phyloP scores from a whole-genome alignment of 352 stramenopile genomes.

The Phytophthora cactorum region DNA sequence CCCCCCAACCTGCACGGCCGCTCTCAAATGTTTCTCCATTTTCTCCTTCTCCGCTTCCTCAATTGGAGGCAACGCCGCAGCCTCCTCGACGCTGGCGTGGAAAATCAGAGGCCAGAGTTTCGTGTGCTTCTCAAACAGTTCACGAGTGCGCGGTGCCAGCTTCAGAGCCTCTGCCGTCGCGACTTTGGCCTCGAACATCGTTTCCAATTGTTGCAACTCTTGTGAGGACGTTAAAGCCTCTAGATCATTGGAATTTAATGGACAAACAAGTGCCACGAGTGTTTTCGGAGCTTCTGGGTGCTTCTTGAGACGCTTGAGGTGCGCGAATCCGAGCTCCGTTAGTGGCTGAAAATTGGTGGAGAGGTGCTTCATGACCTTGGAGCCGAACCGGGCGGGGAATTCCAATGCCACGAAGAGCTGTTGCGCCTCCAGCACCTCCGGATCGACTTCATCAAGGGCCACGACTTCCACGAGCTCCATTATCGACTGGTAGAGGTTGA shows the following conservation, averaged over 20 bases:
- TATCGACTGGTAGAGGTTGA: slow-evolving; percentile 12
- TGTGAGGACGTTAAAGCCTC: slow-evolving; percentile 10
- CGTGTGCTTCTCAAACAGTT: slow-evolving; percentile 69
- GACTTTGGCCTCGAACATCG: slow-evolving; percentile 53
- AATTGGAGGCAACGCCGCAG: slow-evolving; percentile 46
- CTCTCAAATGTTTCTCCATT: slow-evolving; percentile 36
- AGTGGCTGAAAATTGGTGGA: slow-evolving; percentile 56
- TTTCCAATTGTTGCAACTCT: slow-evolving; percentile 37
- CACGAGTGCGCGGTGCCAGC: slow-evolving; percentile 55
- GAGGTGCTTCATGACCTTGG: slow-evolving; percentile 72
- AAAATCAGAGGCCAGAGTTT: slow-evolving; percentile 79
- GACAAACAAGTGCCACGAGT: slow-evolving; percentile 65
- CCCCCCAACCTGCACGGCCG: slow-evolving; percentile 30
- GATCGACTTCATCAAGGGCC: slow-evolving; percentile 25
- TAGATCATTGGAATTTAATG: slow-evolving; percentile 21
- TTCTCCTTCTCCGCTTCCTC: slow-evolving; percentile 39
- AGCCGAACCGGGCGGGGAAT: slow-evolving; percentile 70
- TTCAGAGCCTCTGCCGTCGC: slow-evolving; percentile 63
- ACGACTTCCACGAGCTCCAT: slow-evolving; percentile 56
- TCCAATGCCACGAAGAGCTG: slow-evolving; percentile 75
- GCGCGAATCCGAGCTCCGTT: slow-evolving; percentile 64
- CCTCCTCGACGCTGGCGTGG: slow-evolving; percentile 70
- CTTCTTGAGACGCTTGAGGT: slow-evolving; percentile 89
- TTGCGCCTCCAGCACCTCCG: slow-evolving; percentile 47
- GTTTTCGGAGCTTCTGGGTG: slow-evolving; percentile 38